These are phyloP conservation scores for Leccinum longicurvipes DNA, from an alignment of 768 basidiomycete genomes.

Conservation along the genomic window DNA sequence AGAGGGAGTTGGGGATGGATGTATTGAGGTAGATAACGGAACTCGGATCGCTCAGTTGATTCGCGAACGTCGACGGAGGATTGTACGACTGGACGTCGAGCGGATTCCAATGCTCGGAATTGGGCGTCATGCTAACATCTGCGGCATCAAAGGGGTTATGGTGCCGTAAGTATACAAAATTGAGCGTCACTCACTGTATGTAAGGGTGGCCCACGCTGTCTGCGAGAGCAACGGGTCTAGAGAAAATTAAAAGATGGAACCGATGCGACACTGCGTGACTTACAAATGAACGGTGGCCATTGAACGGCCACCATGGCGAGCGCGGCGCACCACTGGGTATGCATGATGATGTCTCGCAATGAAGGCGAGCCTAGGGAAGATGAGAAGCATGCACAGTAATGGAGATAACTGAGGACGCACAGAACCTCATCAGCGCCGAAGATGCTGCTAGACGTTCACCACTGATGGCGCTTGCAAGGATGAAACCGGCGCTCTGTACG, in stretches of 20 bases:
- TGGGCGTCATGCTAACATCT: constrained; percentile 74
- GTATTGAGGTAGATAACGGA: constrained; percentile 80
- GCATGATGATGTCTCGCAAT: constrained; percentile 86
- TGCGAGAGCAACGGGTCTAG: constrained; percentile 87
- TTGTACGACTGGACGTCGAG: constrained; percentile 52
- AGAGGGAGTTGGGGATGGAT: constrained; percentile 65
- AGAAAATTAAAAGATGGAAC: constrained; percentile 13
- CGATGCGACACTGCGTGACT: constrained; percentile 29
- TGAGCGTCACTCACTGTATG: constrained; percentile 54
- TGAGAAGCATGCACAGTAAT: constrained; percentile 13
- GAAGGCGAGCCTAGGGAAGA: constrained; percentile 75
- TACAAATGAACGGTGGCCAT: constrained; percentile 92
- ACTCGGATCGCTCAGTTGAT: constrained; percentile 64
- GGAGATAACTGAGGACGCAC: constrained; percentile 47
- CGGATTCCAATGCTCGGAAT: constrained; percentile 63
- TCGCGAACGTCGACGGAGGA: constrained; percentile 67
- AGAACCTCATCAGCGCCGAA: constrained; percentile 85
- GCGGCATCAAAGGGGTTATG: constrained; percentile 4
- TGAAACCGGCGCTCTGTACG: constrained; percentile 80
- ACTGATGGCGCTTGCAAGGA: constrained; percentile 89
- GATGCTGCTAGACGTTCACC: constrained; percentile 84
- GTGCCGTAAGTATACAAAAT: constrained; percentile 10
- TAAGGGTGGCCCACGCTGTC: constrained; percentile 83
- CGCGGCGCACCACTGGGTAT: constrained; percentile 89
- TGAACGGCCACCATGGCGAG: constrained; percentile 92